These are phyloP conservation scores for Cyberlindnera lachancei DNA, from an alignment of 805 yeast species.

Conservation along the genomic window DNA sequence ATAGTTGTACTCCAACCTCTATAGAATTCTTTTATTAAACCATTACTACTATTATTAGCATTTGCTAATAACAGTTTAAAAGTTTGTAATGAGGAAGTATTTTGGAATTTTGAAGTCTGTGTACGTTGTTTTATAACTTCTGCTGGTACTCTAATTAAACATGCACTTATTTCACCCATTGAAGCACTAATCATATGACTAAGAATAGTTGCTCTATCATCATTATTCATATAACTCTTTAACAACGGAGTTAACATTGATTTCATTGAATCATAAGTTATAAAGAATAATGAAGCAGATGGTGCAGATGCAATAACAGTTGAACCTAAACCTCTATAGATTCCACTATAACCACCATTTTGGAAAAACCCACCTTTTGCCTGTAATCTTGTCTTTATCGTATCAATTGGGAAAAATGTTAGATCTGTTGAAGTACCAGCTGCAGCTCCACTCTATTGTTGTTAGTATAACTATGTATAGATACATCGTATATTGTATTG, in stretches of 20 bases:
- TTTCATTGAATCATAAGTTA: constrained; percentile 79
- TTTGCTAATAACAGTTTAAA: constrained; percentile 56
- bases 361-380: constrained; percentile 90
- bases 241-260: constrained; percentile 31
- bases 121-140: constrained; percentile 95
- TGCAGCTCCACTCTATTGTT: constrained; percentile 67
- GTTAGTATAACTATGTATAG: constrained; percentile 2
- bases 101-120: constrained; percentile 58
- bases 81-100: constrained; percentile 69
- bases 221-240: constrained; percentile 21
- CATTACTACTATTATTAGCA: constrained; percentile 69
- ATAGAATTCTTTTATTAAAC: constrained; percentile 69
- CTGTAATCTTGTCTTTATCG: constrained; percentile 88
- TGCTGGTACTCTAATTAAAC: constrained; percentile 91
- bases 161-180: constrained; percentile 87
- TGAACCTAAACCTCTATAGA: constrained; percentile 88
- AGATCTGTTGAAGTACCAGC: constrained; percentile 96
- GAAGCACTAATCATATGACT: constrained; percentile 88
- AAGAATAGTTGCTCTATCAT: constrained; percentile 26
- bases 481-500: background rate
- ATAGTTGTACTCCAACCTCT: constrained; percentile 93
- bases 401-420: constrained; percentile 93
- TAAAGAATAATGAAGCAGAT: constrained; percentile 65
- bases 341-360: constrained; percentile 91
- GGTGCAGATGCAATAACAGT: constrained; percentile 96